phyloP scores from a whole-genome alignment of 140 eudicot genomes.

The Erigeron philadelphicus region DNA sequence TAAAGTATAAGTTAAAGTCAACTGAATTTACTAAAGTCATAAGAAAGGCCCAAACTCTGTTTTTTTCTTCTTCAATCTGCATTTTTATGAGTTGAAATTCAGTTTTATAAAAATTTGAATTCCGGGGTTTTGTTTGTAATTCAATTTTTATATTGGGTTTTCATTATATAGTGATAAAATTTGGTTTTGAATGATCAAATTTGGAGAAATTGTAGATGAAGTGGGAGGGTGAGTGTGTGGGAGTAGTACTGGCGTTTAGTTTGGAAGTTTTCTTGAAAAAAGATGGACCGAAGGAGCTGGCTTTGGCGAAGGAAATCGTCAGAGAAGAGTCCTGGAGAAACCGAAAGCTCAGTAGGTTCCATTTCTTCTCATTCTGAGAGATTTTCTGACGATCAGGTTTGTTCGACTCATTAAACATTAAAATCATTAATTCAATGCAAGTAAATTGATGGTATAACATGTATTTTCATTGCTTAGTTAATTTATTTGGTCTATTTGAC shows the following conservation, averaged over 20 bases:
- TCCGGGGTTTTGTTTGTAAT: constrained; percentile 26
- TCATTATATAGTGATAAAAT: constrained; percentile 14
- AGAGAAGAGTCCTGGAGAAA: constrained; percentile 74
- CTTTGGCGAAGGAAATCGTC: constrained; percentile 76
- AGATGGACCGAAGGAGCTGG: constrained; percentile 89
- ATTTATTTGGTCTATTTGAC: constrained; percentile 13
- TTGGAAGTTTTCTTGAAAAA: constrained; percentile 14
- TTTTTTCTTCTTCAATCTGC: constrained; percentile 8
- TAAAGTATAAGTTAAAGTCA: not conserved
- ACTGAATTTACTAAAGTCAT: not conserved
- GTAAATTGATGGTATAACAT: constrained; percentile 17
- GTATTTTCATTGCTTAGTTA: not conserved
- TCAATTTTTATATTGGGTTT: constrained; percentile 21
- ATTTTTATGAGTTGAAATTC: constrained; percentile 10
- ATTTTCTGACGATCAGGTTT: constrained; percentile 90
- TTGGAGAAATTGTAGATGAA: constrained; percentile 31
- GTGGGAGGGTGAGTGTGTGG: constrained; percentile 32
- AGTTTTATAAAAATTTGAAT: not conserved
- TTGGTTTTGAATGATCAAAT: constrained; percentile 25
- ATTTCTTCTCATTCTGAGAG: constrained; percentile 80
- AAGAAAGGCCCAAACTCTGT: constrained; percentile 16
- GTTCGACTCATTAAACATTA: constrained; percentile 1
- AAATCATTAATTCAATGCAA: not conserved
- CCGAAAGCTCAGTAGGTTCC: constrained; percentile 78
- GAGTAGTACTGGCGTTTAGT: constrained; percentile 9